Percentiles rank a stretch among this genome's conserved stretches.
Conservation (phyloP, 176 grass and related monocot species). For the Hyparrhenia diplandra region DNA sequence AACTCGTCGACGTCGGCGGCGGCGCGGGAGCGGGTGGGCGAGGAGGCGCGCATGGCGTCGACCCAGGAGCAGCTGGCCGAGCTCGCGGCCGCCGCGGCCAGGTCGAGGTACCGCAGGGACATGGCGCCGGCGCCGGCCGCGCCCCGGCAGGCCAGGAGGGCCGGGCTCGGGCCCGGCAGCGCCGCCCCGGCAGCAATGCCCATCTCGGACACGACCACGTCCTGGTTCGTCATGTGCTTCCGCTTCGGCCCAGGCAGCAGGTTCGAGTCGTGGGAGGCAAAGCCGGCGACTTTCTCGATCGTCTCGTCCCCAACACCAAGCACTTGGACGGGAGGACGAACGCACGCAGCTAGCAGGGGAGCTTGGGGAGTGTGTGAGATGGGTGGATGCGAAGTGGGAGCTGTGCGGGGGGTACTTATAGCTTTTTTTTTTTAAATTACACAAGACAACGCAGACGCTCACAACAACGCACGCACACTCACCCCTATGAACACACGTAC, state of each 20-base stretch:
- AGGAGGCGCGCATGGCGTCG: slow-evolving; percentile 87
- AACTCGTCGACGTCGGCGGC: slow-evolving; percentile 45
- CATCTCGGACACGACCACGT: slow-evolving; percentile 74
- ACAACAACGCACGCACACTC: too few species aligned
- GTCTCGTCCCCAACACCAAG: slow-evolving; percentile 4
- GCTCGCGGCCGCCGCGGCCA: slow-evolving; percentile 41
- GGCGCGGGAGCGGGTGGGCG: slow-evolving; percentile 76
- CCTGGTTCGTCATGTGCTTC: slow-evolving; percentile 64
- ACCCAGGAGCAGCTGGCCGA: slow-evolving; percentile 54
- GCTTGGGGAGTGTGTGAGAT: not conserved
- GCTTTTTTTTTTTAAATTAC: too few species aligned
- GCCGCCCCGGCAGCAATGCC: slow-evolving; percentile 54
- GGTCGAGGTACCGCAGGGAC: slow-evolving; percentile 61
- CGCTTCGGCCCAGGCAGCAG: too few species aligned
- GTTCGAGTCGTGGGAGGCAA: too few species aligned
- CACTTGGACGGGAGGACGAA: slow-evolving; percentile 9
- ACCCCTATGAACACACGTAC: too few species aligned
- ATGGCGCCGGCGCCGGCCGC: slow-evolving; percentile 34
- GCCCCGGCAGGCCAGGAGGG: slow-evolving; percentile 43
- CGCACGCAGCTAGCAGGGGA: not conserved
- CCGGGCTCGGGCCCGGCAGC: slow-evolving; percentile 39
- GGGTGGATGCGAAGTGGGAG: slow-evolving; percentile 15
- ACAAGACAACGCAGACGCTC: too few species aligned
- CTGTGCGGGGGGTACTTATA: not conserved
- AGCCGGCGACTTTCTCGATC: not conserved